These are phyloP conservation scores for Glycine latifolia DNA, from an alignment of 306 rosid species.

Conservation along the genomic window DNA sequence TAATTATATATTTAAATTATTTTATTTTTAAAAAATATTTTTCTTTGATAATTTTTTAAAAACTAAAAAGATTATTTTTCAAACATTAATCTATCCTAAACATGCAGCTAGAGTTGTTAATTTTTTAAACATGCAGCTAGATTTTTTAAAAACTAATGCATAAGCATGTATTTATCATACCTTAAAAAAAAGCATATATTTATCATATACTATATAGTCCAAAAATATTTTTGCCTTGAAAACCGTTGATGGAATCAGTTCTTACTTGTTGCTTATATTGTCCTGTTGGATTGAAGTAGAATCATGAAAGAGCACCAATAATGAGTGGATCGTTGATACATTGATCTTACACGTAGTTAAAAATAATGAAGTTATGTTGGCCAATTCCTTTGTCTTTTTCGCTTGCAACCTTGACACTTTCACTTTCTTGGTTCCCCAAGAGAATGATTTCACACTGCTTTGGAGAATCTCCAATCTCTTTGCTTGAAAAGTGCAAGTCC, in stretches of 20 bases:
- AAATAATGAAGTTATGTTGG: neutral
- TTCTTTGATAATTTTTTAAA: no score
- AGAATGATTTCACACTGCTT: slow-evolving; percentile 48
- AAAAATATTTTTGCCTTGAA: neutral
- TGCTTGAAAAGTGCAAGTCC: slow-evolving; percentile 66
- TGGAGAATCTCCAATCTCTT: slow-evolving; percentile 43
- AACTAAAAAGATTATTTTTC: no score
- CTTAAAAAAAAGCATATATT: no score
- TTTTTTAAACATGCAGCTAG: neutral
- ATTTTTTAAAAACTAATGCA: no score
- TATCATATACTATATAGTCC: neutral
- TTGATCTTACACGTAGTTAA: neutral
- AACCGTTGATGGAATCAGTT: neutral
- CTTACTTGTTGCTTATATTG: neutral
- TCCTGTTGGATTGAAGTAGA: neutral
- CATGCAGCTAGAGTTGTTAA: neutral
- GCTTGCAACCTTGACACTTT: neutral
- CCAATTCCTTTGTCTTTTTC: slow-evolving; percentile 40
- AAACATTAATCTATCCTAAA: neutral
- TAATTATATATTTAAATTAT: no score
- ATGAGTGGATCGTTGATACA: neutral
- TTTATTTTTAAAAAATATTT: no score
- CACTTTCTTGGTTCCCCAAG: slow-evolving; percentile 37
- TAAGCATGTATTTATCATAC: no score
- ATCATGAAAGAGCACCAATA: neutral